Conservation (phyloP, 257 asterid species). For the Solanum virginianum region DNA sequence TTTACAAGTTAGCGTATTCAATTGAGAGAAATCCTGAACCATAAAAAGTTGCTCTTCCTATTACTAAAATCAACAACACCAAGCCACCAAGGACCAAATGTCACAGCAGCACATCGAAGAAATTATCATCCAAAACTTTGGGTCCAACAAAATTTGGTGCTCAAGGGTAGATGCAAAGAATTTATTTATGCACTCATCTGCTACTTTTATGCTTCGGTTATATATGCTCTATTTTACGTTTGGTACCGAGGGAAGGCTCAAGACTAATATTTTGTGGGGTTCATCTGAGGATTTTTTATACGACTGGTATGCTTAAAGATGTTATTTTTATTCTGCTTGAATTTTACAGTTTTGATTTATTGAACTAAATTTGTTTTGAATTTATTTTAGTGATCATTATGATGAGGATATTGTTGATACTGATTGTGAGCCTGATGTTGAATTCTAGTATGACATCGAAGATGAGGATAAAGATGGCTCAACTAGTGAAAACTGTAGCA, state of each 20-base stretch:
- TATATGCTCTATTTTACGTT: background rate
- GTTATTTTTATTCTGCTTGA: background rate
- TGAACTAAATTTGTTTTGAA: background rate
- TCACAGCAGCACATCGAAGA: background rate
- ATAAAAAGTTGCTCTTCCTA: background rate
- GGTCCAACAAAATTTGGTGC: background rate
- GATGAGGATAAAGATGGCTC: slow-evolving; percentile 42
- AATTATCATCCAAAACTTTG: background rate
- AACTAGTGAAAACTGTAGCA: slow-evolving; percentile 32
- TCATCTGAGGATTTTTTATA: background rate
- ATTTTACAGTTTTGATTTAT: background rate
- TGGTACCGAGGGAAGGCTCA: background rate
- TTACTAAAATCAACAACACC: background rate
- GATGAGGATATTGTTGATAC: slow-evolving; percentile 19
- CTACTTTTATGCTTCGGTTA: background rate
- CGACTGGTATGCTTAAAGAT: slow-evolving; percentile 49
- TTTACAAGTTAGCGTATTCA: background rate
- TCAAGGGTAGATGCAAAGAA: background rate
- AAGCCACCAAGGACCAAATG: background rate
- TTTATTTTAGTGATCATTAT: slow-evolving; percentile 17
- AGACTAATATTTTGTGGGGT: background rate
- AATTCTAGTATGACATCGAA: slow-evolving; percentile 20
- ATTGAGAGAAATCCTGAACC: too few relatives aligned
- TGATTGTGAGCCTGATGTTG: slow-evolving; percentile 6
- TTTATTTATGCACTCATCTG: background rate